Base-by-base conservation (phyloP, 495 filamentous ascomycete genomes). In the Penicillium roqueforti region DNA sequence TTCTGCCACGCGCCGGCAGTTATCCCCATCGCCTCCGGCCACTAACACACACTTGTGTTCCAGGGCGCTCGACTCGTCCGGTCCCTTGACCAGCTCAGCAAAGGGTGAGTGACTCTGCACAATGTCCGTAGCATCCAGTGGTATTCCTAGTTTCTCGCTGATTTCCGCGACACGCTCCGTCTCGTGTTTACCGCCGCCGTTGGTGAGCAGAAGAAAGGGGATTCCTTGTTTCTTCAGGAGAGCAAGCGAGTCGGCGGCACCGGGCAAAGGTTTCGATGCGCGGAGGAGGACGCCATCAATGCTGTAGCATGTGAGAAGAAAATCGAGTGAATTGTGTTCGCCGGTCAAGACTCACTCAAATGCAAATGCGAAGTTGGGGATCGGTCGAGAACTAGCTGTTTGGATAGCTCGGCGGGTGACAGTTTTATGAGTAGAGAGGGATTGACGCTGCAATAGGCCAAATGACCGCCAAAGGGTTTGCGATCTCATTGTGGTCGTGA, bases 221-320 rank as follows among this genome's bases (percentile, higher is more conserved):
- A 95, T 87, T 6, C 77, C 73, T 45, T 88, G 76, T 20, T 79
- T 60, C 57, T 92, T 81, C 20, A 97, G 83, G 56, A 82, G 82
- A 11, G 66, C 59, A n/a, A 99, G 78, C 13, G 91, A 78, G 53
- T 86, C 74, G n/a, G 81, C 74, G 0, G 95, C 95, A 29, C 85
- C 83, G n/a, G 91, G 86, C 31, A 96, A 83, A 8, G 91, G 85
- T 49, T 81, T 82, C 0, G 86, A 83, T 57, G 86, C 84, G 65
- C 91, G 90, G n/a, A 96, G 78, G 18, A 99, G 86, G 23, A 99
- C 95, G 55, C 95, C 95, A 67, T 99, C 93, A 63, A 97, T 95
- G 68, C 91, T 96, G 47, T 11, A 23, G 9, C 16, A 34, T 3
- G 16, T 4, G 18, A 18, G 62, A 46, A 53, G 51, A 44, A 53